Conservation (phyloP, 306 rosid species). For the Cercis canadensis region DNA sequence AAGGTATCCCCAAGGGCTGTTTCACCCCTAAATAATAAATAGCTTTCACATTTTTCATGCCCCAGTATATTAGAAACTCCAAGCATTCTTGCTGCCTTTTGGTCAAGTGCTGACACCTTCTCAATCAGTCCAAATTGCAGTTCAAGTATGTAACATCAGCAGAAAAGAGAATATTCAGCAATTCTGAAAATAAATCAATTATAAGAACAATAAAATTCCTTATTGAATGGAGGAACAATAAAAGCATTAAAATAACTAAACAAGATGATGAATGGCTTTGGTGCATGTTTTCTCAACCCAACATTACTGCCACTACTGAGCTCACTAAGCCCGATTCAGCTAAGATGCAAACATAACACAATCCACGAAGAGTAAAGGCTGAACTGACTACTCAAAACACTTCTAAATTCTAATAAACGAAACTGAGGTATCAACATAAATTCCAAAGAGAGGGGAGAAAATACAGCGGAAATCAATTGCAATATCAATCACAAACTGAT, state of each 20-base stretch:
- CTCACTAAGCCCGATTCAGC: not conserved
- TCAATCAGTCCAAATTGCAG: constrained; percentile 44
- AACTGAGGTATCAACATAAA: not conserved
- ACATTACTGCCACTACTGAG: not conserved
- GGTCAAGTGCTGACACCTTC: constrained; percentile 37
- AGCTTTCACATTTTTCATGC: constrained; percentile 60
- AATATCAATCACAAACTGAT: not conserved
- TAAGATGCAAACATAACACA: not conserved
- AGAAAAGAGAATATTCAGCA: constrained; percentile 32
- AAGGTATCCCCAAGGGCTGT: constrained; percentile 57
- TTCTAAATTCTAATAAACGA: not conserved
- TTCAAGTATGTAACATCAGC: constrained; percentile 31
- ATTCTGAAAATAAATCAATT: constrained; percentile 39
- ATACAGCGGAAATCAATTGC: not conserved
- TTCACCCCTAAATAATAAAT: constrained; percentile 72
- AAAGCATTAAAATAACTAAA: not conserved
- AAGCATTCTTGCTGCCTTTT: constrained; percentile 45
- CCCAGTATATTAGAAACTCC: constrained; percentile 43
- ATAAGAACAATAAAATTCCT: constrained; percentile 10
- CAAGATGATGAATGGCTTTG: not conserved
- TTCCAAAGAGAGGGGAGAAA: not conserved
- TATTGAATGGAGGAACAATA: constrained; percentile 3
- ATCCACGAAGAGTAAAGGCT: not conserved
- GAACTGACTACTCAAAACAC: not conserved
- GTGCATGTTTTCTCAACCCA: not conserved